Evolutionary conservation across 2,329 filamentous ascomycete species (phyloP).

Genomic region (Chaetomium globosum): DNA sequence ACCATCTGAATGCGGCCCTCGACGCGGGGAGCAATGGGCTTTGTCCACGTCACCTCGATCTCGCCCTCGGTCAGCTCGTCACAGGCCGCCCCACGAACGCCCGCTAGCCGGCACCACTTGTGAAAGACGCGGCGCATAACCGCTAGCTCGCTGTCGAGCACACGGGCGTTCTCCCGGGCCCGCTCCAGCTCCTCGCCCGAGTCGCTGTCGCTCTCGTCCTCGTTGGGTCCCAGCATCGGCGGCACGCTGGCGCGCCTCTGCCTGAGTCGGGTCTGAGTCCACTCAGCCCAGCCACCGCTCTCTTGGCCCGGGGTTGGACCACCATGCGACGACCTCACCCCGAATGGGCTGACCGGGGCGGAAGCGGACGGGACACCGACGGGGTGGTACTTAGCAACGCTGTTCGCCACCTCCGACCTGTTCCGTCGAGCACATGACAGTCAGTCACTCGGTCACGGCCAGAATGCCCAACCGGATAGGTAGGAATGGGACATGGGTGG

Average conservation of each 20-base stretch:
- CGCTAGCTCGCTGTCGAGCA: constrained; percentile 59
- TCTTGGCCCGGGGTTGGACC: constrained; percentile 10
- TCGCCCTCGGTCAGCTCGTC: constrained; percentile 62
- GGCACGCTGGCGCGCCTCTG: constrained; percentile 41
- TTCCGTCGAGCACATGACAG: background rate
- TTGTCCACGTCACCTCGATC: constrained; percentile 73
- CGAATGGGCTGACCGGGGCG: constrained; percentile 2
- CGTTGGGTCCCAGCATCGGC: constrained; percentile 46
- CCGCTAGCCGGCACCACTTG: constrained; percentile 73
- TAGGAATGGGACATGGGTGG: no score
- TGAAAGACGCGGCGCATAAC: constrained; percentile 69
- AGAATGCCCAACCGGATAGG: no score
- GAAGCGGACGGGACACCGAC: constrained; percentile 15
- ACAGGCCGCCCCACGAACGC: constrained; percentile 57
- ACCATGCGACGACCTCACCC: background rate
- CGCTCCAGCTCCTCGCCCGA: constrained; percentile 41
- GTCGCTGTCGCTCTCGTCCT: constrained; percentile 39
- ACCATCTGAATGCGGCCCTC: constrained; percentile 72
- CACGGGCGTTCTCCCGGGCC: constrained; percentile 43
- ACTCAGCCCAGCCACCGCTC: constrained; percentile 43
- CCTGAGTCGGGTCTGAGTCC: constrained; percentile 45
- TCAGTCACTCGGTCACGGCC: background rate
- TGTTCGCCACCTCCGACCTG: constrained; percentile 27
- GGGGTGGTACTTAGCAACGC: constrained; percentile 33
- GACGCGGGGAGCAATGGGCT: constrained; percentile 73